Base-by-base conservation (phyloP, 2,329 filamentous ascomycete species). In the Neopestalotiopsis sp. region DNA sequence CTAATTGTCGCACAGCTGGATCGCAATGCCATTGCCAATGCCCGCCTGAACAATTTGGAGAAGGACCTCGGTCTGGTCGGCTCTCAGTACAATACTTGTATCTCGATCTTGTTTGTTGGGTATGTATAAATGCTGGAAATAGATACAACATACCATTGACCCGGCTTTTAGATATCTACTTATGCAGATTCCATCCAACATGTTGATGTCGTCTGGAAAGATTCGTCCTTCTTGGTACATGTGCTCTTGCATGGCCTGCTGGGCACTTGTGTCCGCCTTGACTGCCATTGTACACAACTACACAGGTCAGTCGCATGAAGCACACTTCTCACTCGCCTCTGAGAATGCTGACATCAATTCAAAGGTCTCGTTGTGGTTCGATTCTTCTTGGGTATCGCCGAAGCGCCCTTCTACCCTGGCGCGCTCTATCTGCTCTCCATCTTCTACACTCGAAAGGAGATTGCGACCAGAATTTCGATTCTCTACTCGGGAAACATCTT, bases 401-500 rank as follows among this genome's bases (percentile, higher is more conserved):
- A 85, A 70, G 84, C 85, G 1, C 83, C 83, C 9, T 86, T 84
- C 73, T 82, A 85, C 49, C 84, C 85, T 0, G 86, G 86, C 12
- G 83, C 81, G 1, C 74, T 85, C 4, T 84, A 85, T 68, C 80
- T 86, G 30, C 78, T 88, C 4, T 83, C 82, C 5, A 81, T 84
- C 62, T 88, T 84, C 76, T 88, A 88, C 75, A 86, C 84, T 2
- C 78, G 83, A 60, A 82, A 84, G 73, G 80, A 82, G 72, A 72
- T 83, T 30, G 74, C 78, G 34, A 69, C 76, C 40, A 75, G 81
- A 67, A 79, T 82, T 62, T 78, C 80, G 5, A 78, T 84, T 30
- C 75, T 84, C n/a, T 83, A 84, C 66, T 76, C 80, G 1, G 80
- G 79, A 1, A 79, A 79, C 67, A 78, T 80, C 32, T 71, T 81